These are phyloP conservation scores for Aspergillus nomiae DNA, from an alignment of 2,329 filamentous ascomycete genomes.

Conservation along the genomic window DNA sequence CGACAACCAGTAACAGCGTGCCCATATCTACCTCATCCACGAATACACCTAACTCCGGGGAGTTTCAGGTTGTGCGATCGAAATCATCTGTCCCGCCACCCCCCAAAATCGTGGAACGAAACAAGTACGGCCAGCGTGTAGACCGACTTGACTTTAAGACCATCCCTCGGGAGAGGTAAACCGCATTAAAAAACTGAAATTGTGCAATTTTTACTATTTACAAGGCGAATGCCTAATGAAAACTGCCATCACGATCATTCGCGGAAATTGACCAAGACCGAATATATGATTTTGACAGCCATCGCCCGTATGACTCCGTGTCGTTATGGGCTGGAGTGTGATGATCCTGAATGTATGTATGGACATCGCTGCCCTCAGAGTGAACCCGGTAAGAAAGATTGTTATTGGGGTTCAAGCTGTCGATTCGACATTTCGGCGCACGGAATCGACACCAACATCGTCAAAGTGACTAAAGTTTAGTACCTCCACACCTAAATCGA, in stretches of 20 bases:
- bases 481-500: not conserved
- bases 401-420: conserved; percentile 61
- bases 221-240: conserved; percentile 58
- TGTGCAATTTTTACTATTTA: conserved; percentile 65
- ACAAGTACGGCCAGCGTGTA: conserved; percentile 62
- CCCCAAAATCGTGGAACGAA: conserved; percentile 52
- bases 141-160: conserved; percentile 54
- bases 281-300: conserved; percentile 57
- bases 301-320: conserved; percentile 67
- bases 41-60: conserved; percentile 39
- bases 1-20: conserved; percentile 37
- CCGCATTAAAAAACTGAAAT: conserved; percentile 62
- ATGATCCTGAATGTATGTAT: conserved; percentile 64
- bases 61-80: conserved; percentile 41
- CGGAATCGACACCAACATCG: conserved; percentile 58
- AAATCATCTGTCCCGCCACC: conserved; percentile 34
- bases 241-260: conserved; percentile 58
- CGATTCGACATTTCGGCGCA: conserved; percentile 61
- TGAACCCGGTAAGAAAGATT: conserved; percentile 54
- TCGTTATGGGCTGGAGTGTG: conserved; percentile 58
- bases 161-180: conserved; percentile 59
- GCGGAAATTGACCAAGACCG: conserved; percentile 55
- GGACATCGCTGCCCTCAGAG: conserved; percentile 63
- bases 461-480: conserved; percentile 53
- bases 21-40: conserved; percentile 38